Conservation (phyloP, 2,329 filamentous ascomycete genomes). For the Trichoderma polysporum region DNA sequence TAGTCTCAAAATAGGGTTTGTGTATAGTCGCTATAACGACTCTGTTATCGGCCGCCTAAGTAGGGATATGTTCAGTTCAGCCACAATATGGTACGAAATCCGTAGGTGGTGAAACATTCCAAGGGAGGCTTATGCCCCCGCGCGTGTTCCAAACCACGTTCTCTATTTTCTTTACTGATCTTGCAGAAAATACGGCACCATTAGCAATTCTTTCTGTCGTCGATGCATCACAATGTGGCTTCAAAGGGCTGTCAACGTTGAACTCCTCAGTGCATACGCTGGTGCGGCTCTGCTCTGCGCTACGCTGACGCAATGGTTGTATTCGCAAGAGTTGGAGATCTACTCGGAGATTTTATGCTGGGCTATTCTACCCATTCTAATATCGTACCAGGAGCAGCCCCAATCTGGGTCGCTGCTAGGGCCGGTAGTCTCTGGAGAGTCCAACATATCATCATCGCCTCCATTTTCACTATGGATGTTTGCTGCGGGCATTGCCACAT, state of each 20-base stretch:
- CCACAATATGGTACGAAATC: background rate
- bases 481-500: slow-evolving; percentile 7
- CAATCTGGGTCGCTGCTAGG: background rate
- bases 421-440: background rate
- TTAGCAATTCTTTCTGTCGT: background rate
- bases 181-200: background rate
- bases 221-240: slow-evolving; percentile 2
- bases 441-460: background rate
- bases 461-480: slow-evolving; percentile 18
- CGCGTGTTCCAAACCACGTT: background rate
- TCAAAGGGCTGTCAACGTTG: background rate
- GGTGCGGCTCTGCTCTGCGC: slow-evolving; percentile 12
- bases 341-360: slow-evolving; percentile 11
- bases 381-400: background rate
- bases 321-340: background rate
- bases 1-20: background rate
- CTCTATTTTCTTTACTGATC: background rate
- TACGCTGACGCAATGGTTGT: slow-evolving; percentile 1
- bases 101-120: background rate
- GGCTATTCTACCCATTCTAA: background rate
- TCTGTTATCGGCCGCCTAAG: too few relatives aligned
- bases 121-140: background rate
- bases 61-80: background rate
- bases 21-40: too few relatives aligned
- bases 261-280: background rate